A percentile compares a stretch with the other conserved stretches of the same genome.
Conservation (phyloP, 1,139 yeast species). For the Pichia sp. region DNA sequence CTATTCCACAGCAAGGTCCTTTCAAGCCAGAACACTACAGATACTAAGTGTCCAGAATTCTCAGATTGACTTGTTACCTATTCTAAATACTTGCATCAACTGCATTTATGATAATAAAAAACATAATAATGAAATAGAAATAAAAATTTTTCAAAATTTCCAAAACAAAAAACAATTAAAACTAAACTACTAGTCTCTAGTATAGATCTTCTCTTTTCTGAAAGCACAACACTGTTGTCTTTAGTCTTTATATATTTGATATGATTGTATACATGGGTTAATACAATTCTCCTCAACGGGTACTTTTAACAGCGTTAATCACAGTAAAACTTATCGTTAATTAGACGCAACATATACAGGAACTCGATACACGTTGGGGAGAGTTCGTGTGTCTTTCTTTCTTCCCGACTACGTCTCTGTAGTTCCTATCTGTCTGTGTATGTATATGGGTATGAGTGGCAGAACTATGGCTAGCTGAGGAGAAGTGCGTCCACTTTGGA, state of each 20-base stretch:
- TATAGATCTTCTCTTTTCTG: conserved; percentile 6
- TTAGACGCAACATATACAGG: too few species aligned
- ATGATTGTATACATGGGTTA: conserved; percentile 18
- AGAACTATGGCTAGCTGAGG: not conserved
- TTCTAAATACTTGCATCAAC: conserved; percentile 28
- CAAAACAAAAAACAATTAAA: not conserved
- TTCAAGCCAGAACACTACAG: conserved; percentile 98
- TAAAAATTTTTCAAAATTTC: not conserved
- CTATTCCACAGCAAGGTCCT: conserved; percentile 92
- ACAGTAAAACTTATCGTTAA: too few species aligned
- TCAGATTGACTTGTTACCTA: not conserved
- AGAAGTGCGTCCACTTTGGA: not conserved
- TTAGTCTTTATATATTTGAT: conserved; percentile 9
- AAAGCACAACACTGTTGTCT: conserved; percentile 6
- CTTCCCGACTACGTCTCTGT: too few species aligned
- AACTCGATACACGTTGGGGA: too few species aligned
- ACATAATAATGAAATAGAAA: not conserved
- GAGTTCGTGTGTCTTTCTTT: too few species aligned
- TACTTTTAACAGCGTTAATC: conserved; percentile 4
- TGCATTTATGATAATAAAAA: conserved; percentile 20
- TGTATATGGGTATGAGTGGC: not conserved
- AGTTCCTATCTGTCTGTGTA: not conserved
- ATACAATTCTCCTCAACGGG: conserved; percentile 31
- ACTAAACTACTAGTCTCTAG: not conserved
- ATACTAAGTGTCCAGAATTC: conserved; percentile 54